Percentiles rank a stretch among this genome's conserved stretches.
Conservation (phyloP, 2,329 filamentous ascomycete species). For the Mycosphaerella sp. region DNA sequence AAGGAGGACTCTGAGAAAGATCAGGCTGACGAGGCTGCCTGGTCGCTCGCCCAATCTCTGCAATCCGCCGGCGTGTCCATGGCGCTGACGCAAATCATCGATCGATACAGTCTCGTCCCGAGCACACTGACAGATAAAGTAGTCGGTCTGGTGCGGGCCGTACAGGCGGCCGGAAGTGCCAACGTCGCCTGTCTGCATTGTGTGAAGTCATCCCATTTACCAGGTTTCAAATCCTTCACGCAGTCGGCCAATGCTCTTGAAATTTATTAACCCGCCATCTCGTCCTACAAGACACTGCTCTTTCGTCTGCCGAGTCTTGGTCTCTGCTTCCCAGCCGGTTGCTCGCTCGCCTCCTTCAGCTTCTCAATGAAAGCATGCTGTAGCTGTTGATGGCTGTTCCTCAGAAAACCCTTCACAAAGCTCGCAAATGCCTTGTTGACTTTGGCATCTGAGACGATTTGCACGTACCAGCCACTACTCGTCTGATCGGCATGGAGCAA, state of each 20-base stretch:
- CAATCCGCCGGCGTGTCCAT: not conserved
- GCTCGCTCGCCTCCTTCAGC: conserved; percentile 22
- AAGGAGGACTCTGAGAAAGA: not conserved
- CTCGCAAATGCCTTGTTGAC: conserved; percentile 30
- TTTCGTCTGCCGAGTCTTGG: conserved; percentile 22
- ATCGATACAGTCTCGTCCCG: not conserved
- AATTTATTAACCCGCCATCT: not conserved
- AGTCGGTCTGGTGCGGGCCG: not conserved
- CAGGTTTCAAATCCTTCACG: too few relatives aligned
- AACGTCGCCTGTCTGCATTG: not conserved
- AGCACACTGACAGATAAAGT: not conserved
- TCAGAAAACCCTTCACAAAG: conserved; percentile 33
- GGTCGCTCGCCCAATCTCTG: not conserved
- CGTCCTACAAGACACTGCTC: conserved; percentile 12
- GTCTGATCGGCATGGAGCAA: conserved; percentile 21
- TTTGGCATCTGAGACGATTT: conserved; percentile 32
- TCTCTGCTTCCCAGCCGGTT: conserved; percentile 12
- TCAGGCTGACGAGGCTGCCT: not conserved
- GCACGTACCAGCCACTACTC: conserved; percentile 27
- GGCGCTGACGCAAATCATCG: not conserved
- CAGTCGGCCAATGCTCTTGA: not conserved
- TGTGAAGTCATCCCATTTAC: too few relatives aligned
- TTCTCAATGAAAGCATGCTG: conserved; percentile 30
- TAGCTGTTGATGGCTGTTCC: conserved; percentile 30
- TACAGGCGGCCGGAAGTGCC: not conserved